phyloP scores from a whole-genome alignment of 2,329 filamentous ascomycete species.

The Monilinia laxa region DNA sequence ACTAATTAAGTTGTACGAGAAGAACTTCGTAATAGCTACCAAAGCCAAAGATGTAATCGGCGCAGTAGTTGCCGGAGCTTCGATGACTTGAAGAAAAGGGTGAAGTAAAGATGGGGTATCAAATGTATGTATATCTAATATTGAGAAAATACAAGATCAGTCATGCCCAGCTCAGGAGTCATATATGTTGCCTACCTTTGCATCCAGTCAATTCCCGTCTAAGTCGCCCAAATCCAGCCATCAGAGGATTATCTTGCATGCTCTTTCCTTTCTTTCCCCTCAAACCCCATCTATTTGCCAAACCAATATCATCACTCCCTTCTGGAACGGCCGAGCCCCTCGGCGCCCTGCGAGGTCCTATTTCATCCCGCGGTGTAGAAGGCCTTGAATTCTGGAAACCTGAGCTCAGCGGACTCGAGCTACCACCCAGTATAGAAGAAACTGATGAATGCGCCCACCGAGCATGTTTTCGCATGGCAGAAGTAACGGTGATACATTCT shows the following conservation, averaged over 20 bases:
- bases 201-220: conserved; percentile 83
- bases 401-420: conserved; percentile 46
- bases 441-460: conserved; percentile 96
- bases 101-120: conserved; percentile 87
- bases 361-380: conserved; percentile 40
- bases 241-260: conserved; percentile 95
- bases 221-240: conserved; percentile 88
- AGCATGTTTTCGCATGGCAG: conserved; percentile 95
- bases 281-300: conserved; percentile 87
- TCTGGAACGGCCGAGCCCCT: conserved; percentile 42
- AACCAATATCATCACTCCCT: conserved; percentile 52
- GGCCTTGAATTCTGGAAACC: conserved; percentile 49
- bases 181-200: conserved; percentile 57
- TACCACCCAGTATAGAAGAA: conserved; percentile 86
- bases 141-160: conserved; percentile 35
- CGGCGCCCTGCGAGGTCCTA: conserved; percentile 29
- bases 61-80: conserved; percentile 92
- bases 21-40: conserved; percentile 92
- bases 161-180: conserved; percentile 8
- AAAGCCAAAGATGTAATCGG: conserved; percentile 94
- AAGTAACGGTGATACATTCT: conserved; percentile 98
- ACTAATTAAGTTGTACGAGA: conserved; percentile 89
- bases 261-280: conserved; percentile 94
- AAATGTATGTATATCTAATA: conserved; percentile 76
- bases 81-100: conserved; percentile 94